Evolutionary conservation across 352 stramenopile species (phyloP).

Genomic region (Phytopythium sindhum): DNA sequence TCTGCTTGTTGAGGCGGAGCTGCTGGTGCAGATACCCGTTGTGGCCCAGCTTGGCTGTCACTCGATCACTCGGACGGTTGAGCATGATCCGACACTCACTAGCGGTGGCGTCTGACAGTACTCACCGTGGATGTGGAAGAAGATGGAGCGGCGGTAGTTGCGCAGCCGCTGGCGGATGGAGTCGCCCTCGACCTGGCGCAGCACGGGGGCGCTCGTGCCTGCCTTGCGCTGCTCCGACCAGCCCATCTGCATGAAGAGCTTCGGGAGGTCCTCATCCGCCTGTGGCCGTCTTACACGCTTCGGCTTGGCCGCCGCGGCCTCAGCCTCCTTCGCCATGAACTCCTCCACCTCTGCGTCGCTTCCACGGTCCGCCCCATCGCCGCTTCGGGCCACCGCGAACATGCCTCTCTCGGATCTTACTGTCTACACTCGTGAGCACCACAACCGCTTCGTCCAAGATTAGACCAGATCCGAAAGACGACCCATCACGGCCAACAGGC

Average conservation of each 20-base stretch:
- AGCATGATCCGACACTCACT: not conserved
- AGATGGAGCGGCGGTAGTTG: constrained; percentile 65
- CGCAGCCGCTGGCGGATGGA: constrained; percentile 62
- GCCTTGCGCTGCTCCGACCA: constrained; percentile 58
- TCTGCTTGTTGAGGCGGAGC: constrained; percentile 59
- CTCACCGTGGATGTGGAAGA: constrained; percentile 77
- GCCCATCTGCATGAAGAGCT: constrained; percentile 73
- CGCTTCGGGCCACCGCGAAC: not conserved
- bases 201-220: constrained; percentile 55
- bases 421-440: not conserved
- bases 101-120: not conserved
- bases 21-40: constrained; percentile 59
- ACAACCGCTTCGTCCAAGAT: not conserved
- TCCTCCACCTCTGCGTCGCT: constrained; percentile 43
- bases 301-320: constrained; percentile 29
- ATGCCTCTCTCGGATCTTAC: not conserved
- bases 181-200: constrained; percentile 72
- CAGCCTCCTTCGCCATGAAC: constrained; percentile 49
- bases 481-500: not conserved
- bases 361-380: constrained; percentile 4
- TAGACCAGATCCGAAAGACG: not conserved
- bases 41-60: constrained; percentile 62
- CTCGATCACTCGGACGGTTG: not conserved
- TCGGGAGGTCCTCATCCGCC: constrained; percentile 34
- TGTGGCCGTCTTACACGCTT: constrained; percentile 11